Base-by-base conservation (phyloP, 2,329 filamentous ascomycete genomes). In the Colletotrichum orbiculare region DNA sequence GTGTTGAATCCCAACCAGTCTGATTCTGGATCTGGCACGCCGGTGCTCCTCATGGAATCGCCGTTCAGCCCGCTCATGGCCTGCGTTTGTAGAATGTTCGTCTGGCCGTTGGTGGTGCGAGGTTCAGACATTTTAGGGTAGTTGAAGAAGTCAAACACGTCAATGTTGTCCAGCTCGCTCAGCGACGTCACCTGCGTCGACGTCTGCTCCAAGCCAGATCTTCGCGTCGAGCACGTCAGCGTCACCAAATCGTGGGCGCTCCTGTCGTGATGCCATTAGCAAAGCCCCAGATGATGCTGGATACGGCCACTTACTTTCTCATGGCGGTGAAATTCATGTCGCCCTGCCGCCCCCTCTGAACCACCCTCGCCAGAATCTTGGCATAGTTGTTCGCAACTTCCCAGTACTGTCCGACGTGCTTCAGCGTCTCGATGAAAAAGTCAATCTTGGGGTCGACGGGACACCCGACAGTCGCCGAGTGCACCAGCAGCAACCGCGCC, bases 101-200 rank as follows among this genome's bases (percentile, higher is more conserved):
- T 69, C 37, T 76, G 73, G 1, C 70, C 69, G 5, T 62, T 69
- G 0, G 69, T 54, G 0, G 62, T 59, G 9, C 68, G 62, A 25
- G 60, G 60, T 37, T 73, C 70, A 1, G 71, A 60, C 1, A 77
- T 61, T 15, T 77, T 77, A 11, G 79, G 79, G 46, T 77, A 79
- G 33, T 81, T 80, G 70, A 82, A 82, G 61, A 82, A 82, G 67
- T 81, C 79, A 48, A 82, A 82, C 3, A 82, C 73, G 34, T 82
- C 79, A 17, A 82, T 79, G 48, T 76, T 78, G 63, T 82, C 80
- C 2, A 82, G 72, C 60, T 82, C 79, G 65, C 72, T 75, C 5
- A 78, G 72, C 0, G 79, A 77, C 4, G 77, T 76, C 2, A 73
- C 69, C 46, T 79, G 78, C 0, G 78, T 77, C 13, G 77, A 77